Percentiles rank a stretch among this genome's conserved stretches.
Evolutionary conservation across 78 protist species (phyloP).

Genomic region (Emiliania huxleyi): DNA sequence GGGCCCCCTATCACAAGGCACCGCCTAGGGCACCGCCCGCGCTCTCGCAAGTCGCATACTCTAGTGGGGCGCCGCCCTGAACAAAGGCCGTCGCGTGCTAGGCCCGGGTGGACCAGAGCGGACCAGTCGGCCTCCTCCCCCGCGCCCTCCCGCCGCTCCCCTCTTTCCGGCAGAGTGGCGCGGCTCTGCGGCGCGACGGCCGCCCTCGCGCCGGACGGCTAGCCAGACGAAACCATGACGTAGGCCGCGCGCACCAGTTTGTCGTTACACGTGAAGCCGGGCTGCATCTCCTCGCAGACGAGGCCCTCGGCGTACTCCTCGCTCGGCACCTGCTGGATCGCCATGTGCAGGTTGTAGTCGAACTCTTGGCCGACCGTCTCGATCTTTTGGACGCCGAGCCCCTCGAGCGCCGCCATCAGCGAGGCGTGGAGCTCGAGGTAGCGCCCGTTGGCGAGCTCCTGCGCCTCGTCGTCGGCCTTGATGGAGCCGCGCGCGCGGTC

Average conservation of each 20-base stretch:
- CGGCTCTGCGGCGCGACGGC: too few relatives aligned
- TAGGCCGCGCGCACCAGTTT: neutral
- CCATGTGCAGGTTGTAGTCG: slow-evolving; percentile 18
- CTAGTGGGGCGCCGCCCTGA: too few relatives aligned
- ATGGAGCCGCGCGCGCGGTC: neutral
- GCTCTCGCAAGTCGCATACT: too few relatives aligned
- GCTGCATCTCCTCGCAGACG: neutral
- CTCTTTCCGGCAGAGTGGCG: too few relatives aligned
- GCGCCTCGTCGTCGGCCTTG: neutral
- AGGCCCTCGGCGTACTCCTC: neutral
- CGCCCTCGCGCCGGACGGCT: too few relatives aligned
- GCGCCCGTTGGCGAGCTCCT: neutral
- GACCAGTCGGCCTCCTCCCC: too few relatives aligned
- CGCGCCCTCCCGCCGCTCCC: too few relatives aligned
- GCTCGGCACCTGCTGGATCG: neutral
- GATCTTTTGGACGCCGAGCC: neutral
- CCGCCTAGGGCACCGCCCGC: too few relatives aligned
- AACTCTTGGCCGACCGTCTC: neutral
- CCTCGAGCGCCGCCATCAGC: neutral
- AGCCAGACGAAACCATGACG: neutral
- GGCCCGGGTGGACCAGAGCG: too few relatives aligned
- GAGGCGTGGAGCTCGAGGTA: neutral
- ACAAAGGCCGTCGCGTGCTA: too few relatives aligned
- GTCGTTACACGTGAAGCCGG: neutral
- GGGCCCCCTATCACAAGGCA: too few relatives aligned